Percentiles rank a stretch among this genome's conserved stretches.
phyloP scores from a whole-genome alignment of 305 asterid genomes.

The Plantago coronopus region DNA sequence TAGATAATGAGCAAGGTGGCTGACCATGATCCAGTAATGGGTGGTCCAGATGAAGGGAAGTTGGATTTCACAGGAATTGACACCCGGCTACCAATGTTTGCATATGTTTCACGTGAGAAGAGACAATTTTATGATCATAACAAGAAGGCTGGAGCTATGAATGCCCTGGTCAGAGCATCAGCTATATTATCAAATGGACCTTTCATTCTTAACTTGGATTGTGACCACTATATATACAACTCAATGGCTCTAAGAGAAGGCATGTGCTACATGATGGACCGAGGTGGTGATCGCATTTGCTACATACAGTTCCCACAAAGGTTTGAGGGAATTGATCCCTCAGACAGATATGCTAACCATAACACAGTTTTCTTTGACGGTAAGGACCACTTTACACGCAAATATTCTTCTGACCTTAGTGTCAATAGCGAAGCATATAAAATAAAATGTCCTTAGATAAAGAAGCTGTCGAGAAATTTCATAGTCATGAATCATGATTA shows the following conservation, averaged over 20 bases:
- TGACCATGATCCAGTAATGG: slow-evolving; percentile 69
- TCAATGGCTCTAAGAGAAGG: slow-evolving; percentile 79
- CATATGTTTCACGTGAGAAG: slow-evolving; percentile 91
- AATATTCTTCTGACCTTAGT: background rate
- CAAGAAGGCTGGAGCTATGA: slow-evolving; percentile 99
- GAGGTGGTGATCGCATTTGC: slow-evolving; percentile 95
- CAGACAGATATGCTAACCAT: slow-evolving; percentile 95
- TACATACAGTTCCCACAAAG: slow-evolving; percentile 95
- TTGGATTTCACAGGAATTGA: slow-evolving; percentile 80
- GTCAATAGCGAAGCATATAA: too few species aligned
- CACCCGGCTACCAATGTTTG: slow-evolving; percentile 82
- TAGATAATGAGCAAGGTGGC: slow-evolving; percentile 97
- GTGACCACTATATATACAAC: slow-evolving; percentile 88
- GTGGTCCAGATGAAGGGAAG: slow-evolving; percentile 59
- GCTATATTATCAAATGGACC: slow-evolving; percentile 91
- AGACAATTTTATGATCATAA: slow-evolving; percentile 82
- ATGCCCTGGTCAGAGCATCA: slow-evolving; percentile 91
- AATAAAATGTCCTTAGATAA: too few species aligned
- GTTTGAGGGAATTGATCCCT: slow-evolving; percentile 96
- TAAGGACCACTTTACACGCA: slow-evolving; percentile 20
- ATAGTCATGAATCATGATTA: too few species aligned
- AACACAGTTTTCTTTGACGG: slow-evolving; percentile 96
- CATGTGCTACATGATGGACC: slow-evolving; percentile 95
- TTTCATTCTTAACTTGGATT: slow-evolving; percentile 85
- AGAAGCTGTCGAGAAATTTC: background rate